phyloP scores from a whole-genome alignment of 805 yeast species.

The Ogataea paradorogensis region DNA sequence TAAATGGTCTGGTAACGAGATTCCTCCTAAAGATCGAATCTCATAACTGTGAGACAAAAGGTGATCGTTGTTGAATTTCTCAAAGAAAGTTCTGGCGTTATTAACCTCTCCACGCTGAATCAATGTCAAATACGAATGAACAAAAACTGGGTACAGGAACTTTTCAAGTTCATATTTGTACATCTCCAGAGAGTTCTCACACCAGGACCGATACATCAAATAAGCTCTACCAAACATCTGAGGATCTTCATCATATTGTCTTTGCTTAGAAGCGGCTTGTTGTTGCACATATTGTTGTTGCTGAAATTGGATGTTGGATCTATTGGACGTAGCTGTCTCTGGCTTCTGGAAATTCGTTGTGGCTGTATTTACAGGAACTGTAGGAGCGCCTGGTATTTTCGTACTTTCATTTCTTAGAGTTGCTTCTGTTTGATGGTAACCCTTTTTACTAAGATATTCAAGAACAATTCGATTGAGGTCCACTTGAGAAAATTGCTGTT shows the following conservation, averaged over 20 bases:
- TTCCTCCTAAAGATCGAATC: constrained; percentile 64
- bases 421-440: constrained; percentile 91
- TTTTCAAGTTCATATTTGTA: constrained; percentile 85
- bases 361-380: constrained; percentile 48
- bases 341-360: constrained; percentile 35
- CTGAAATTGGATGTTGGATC: constrained; percentile 34
- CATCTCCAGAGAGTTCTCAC: constrained; percentile 84
- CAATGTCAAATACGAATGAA: constrained; percentile 80
- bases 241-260: constrained; percentile 55
- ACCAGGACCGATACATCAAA: constrained; percentile 79
- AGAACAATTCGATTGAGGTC: constrained; percentile 89
- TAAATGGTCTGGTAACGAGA: constrained; percentile 77
- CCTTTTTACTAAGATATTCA: constrained; percentile 90
- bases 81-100: constrained; percentile 73
- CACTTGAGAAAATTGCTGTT: constrained; percentile 59
- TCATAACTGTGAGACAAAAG: constrained; percentile 74
- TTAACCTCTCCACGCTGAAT: constrained; percentile 58
- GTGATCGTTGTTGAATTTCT: constrained; percentile 71
- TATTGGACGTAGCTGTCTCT: constrained; percentile 33
- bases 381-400: constrained; percentile 50
- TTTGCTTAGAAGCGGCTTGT: constrained; percentile 27
- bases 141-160: constrained; percentile 86
- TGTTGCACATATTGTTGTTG: constrained; percentile 29
- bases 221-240: constrained; percentile 78
- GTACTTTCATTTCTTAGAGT: constrained; percentile 86